Conservation (phyloP, 2,329 filamentous ascomycete genomes). For the Trichophyton equinum region DNA sequence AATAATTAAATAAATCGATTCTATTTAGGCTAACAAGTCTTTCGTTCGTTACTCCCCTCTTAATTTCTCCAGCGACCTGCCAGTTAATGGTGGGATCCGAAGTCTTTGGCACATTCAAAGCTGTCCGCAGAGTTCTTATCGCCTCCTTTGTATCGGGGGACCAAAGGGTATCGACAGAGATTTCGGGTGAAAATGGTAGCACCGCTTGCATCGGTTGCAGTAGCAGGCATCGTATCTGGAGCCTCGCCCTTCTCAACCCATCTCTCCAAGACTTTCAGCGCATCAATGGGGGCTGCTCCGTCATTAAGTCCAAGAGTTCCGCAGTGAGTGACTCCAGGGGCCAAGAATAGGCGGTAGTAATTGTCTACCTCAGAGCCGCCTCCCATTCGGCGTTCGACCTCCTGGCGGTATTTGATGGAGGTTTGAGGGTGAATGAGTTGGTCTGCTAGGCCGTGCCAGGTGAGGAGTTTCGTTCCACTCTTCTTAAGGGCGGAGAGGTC, state of each 20-base stretch:
- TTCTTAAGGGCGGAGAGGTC: slow-evolving; percentile 3
- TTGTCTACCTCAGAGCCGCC: neutral
- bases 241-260: slow-evolving; percentile 3
- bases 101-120: neutral
- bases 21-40: neutral
- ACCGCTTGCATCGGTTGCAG: neutral
- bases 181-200: neutral
- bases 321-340: slow-evolving; percentile 2
- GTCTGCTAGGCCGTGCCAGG: neutral
- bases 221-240: neutral
- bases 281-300: neutral
- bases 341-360: neutral
- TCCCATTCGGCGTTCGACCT: neutral
- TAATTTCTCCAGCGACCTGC: neutral
- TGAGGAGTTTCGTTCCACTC: neutral
- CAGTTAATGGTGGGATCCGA: neutral
- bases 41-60: neutral
- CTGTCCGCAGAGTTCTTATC: neutral
- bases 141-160: neutral
- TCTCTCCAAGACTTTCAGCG: neutral
- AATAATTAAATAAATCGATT: neutral
- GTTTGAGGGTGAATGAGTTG: neutral
- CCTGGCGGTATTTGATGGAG: neutral
- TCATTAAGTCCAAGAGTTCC: neutral
- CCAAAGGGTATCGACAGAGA: neutral